A percentile compares a stretch with the other conserved stretches of the same genome.
Conservation (phyloP, 345 rosid species). For the Citropsis articulata region DNA sequence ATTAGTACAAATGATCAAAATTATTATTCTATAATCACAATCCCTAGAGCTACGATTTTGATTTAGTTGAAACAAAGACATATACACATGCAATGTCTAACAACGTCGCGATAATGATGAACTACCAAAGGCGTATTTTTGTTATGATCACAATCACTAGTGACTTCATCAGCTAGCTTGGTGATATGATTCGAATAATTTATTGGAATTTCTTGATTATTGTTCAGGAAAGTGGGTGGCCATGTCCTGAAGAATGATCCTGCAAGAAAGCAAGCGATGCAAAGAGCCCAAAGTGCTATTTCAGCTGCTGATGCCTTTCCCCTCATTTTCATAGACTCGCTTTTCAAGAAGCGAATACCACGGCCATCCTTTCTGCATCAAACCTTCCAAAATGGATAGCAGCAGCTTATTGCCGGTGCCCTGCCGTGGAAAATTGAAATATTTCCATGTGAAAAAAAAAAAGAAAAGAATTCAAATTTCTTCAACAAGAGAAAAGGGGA, state of each 20-base stretch:
- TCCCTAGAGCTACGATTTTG: not conserved
- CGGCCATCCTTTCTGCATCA: not conserved
- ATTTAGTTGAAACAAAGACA: not conserved
- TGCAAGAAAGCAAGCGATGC: conserved; percentile 68
- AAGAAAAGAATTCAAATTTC: no score
- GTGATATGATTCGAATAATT: conserved; percentile 21
- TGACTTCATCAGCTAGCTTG: conserved; percentile 15
- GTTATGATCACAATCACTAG: conserved; percentile 45
- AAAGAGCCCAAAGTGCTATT: conserved; percentile 52
- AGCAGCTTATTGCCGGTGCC: not conserved
- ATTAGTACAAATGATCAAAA: not conserved
- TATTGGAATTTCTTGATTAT: conserved; percentile 19
- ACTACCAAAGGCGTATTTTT: not conserved
- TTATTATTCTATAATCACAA: not conserved
- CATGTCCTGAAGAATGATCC: conserved; percentile 61
- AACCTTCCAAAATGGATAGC: not conserved
- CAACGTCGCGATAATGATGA: no score
- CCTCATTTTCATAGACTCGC: conserved; percentile 48
- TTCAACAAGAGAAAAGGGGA: not conserved
- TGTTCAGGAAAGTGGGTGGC: conserved; percentile 14
- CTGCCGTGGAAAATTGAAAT: not conserved
- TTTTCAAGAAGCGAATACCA: not conserved
- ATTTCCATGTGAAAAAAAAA: not conserved
- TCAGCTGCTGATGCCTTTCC: conserved; percentile 64
- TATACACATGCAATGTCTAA: not conserved